Evolutionary conservation across 768 basidiomycete genomes (phyloP), one percentile per base, ranked within the genome.

Genomic region (Boletus coccyginus): DNA sequence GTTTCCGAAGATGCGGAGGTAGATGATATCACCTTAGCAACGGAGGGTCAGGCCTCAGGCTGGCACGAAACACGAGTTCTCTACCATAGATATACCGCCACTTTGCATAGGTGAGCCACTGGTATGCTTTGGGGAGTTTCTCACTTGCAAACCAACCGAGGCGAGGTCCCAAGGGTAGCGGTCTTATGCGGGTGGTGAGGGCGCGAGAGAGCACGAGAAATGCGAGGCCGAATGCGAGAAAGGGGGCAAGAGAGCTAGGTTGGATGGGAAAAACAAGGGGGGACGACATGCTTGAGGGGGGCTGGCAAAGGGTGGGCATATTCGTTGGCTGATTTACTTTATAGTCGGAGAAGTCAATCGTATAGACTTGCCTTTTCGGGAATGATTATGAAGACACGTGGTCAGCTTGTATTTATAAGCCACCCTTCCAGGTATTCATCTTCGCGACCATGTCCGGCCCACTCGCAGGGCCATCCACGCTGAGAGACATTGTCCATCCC

Each of bases 401-500:
- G 21, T 21, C 21, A 16, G 35, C 24, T 46, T 58, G 46, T 57
- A 29, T 38, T 5, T 27, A n/a, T 39, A 24, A 8, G 35, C 35
- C 9, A n/a, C 24, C 1, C n/a, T 45, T 16, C 27, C 16, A 38
- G 17, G 21, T 52, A 27, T 21, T 3, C 17, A n/a, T 5, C 27
- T 50, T 35, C n/a, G 10, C 13, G 12, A 33, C 35, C 55, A 62
- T 75, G 55, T 68, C 77, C 41, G 81, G 77, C 67, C 81, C 82
- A 36, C 77, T 86, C 49, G 77, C 77, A 45, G 83, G 79, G 9
- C 83, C 84, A 17, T 86, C 84, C 43, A 60, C 76, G 17, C 77
- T 87, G 56, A 78, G 76, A 65, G 90, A 92, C 71, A 75, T 92
- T 58, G 79, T 98, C 46, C 74, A 86, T 60, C 94, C 94, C 2